Evolutionary conservation across 2,329 filamentous ascomycete species (phyloP).

Genomic region (Phialophora chinensis): DNA sequence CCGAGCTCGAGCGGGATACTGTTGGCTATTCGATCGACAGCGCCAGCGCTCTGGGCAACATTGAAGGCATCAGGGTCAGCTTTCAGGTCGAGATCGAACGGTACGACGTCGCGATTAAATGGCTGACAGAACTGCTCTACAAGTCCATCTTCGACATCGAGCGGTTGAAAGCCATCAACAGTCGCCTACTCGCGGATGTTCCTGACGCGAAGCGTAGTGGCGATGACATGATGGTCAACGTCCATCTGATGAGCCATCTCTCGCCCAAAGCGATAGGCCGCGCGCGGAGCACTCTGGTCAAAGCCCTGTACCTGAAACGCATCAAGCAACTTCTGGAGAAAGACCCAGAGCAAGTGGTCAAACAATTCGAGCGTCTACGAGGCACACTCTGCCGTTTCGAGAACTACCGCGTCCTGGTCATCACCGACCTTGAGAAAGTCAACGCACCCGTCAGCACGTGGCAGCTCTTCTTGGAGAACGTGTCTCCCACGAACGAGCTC

Average conservation of each 20-base stretch:
- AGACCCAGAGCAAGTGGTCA: constrained; percentile 76
- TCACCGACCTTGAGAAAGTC: constrained; percentile 78
- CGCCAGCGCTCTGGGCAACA: constrained; percentile 72
- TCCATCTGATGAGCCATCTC: constrained; percentile 79
- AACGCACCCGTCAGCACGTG: constrained; percentile 78
- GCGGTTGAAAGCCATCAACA: constrained; percentile 66
- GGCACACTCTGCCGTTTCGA: constrained; percentile 77
- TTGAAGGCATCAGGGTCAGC: constrained; percentile 79
- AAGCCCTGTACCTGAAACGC: constrained; percentile 83
- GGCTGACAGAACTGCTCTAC: constrained; percentile 85
- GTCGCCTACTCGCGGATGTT: constrained; percentile 87
- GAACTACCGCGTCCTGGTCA: constrained; percentile 85
- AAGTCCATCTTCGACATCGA: constrained; percentile 85
- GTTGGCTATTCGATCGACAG: constrained; percentile 78
- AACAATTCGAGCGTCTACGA: constrained; percentile 78
- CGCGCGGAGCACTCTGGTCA: constrained; percentile 81
- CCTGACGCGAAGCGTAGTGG: constrained; percentile 91
- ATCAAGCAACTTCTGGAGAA: constrained; percentile 79
- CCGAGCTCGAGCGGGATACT: constrained; percentile 88
- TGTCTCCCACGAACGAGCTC: constrained; percentile 62
- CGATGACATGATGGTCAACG: constrained; percentile 63
- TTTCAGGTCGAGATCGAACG: constrained; percentile 89
- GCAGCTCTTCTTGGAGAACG: constrained; percentile 65
- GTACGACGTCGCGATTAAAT: constrained; percentile 79
- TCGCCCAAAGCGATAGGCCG: constrained; percentile 76